phyloP scores from a whole-genome alignment of 352 stramenopile genomes.

The Phytopythium chamaehyphon region DNA sequence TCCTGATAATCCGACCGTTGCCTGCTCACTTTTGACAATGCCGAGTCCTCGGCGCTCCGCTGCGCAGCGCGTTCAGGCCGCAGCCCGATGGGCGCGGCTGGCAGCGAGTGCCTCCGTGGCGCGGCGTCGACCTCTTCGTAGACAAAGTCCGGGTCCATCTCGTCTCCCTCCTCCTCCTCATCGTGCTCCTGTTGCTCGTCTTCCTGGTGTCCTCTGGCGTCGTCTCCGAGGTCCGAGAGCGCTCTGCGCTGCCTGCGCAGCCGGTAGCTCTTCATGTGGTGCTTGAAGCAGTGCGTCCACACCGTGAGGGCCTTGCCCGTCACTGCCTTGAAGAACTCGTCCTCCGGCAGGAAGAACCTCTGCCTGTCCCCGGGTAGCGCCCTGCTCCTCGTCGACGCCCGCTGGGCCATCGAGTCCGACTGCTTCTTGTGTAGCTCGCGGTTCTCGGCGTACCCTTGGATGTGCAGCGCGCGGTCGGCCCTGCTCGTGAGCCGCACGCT shows the following conservation, averaged over 20 bases:
- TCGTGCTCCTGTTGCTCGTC: slow-evolving; percentile 11
- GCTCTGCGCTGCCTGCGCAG: slow-evolving; percentile 13
- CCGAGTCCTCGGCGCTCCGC: not conserved
- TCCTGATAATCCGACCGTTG: not conserved
- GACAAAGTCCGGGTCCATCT: slow-evolving; percentile 36
- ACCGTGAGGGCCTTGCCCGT: slow-evolving; percentile 37
- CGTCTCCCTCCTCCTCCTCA: slow-evolving; percentile 5
- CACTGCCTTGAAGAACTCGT: slow-evolving; percentile 44
- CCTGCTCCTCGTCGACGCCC: slow-evolving; percentile 13
- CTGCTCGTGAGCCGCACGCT: slow-evolving; percentile 32
- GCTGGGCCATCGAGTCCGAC: slow-evolving; percentile 32
- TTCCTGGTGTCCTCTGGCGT: slow-evolving; percentile 9
- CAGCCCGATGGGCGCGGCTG: not conserved
- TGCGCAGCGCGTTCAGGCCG: not conserved
- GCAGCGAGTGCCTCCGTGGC: slow-evolving; percentile 14
- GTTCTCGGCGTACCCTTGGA: slow-evolving; percentile 32
- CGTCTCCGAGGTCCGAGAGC: slow-evolving; percentile 3
- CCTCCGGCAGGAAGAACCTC: slow-evolving; percentile 32
- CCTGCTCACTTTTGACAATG: not conserved
- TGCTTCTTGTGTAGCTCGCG: slow-evolving; percentile 43
- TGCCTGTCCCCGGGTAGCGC: slow-evolving; percentile 31
- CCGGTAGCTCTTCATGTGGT: slow-evolving; percentile 51
- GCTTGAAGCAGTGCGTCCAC: slow-evolving; percentile 62
- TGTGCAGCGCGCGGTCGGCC: slow-evolving; percentile 18
- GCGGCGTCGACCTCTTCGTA: slow-evolving; percentile 23